Evolutionary conservation across 331 rosid species (phyloP), one percentile per base, ranked within the genome.

Genomic region (Quercus lobata): DNA sequence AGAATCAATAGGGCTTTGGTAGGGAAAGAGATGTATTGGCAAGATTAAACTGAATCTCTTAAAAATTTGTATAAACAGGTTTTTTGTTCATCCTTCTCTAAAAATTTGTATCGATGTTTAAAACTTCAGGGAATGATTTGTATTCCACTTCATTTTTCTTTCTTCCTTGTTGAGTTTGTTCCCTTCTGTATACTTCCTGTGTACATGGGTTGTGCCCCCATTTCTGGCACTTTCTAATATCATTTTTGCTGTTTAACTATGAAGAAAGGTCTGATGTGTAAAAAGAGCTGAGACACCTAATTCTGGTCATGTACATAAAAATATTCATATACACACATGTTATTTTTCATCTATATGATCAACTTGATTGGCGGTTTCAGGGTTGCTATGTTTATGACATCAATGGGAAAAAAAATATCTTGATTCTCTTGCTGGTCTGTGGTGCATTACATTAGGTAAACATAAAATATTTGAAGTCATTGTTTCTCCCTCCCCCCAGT

Each of bases 381-480:
- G 99, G 98, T 84, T 79, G 94, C 88, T 93, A 95, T 78, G 93
- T 91, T 79, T 93, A 89, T 85, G 97, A 95, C 89, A 71, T 68
- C 53, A 79, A 91, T 55, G 98, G 98, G 83, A 0, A 30, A 90
- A 84, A 95, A 95, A 90, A 82, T 95, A 95, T 87, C 96, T 95
- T 34, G 98, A 95, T 69, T 9, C 99, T 58, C 97, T 95, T 71
- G 98, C 99, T 71, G 97, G 98, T 82, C 88, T 93, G 57, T 95
- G 99, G 98, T 92, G 91, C 91, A 95, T 96, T 27, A 83, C 97
- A 72, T 82, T 95, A 82, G 92, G 90, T 89, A 46, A 35, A 17
- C 7, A 5, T 56, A 9, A 71, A 32, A 63, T 76, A 14, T 17
- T 75, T 68, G 32, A 12, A 7, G 52, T 58, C 69, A 30, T 14